phyloP scores from a whole-genome alignment of 345 rosid genomes.

The Conringia planisiliqua region DNA sequence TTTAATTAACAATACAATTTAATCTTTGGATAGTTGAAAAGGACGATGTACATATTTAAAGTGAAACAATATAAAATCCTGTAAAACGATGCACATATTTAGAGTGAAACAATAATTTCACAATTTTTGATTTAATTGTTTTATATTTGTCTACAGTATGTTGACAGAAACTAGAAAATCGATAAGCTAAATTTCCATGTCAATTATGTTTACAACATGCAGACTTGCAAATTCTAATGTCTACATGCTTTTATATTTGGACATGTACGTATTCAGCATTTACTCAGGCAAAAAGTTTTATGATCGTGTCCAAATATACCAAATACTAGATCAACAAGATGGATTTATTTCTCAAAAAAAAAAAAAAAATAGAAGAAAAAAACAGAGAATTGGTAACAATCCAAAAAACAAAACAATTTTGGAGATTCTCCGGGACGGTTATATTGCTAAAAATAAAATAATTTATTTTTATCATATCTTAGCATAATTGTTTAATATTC shows the following conservation, averaged over 20 bases:
- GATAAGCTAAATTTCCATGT: background rate
- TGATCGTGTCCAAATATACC: background rate
- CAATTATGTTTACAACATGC: background rate
- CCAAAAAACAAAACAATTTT: background rate
- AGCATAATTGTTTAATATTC: too few species aligned
- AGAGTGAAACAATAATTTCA: too few species aligned
- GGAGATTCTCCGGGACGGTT: too few species aligned
- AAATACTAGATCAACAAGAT: background rate
- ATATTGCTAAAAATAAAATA: too few species aligned
- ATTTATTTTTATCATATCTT: too few species aligned
- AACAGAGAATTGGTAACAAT: background rate
- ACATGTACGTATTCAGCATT: too few species aligned
- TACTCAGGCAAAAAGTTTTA: too few species aligned
- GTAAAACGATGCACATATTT: too few species aligned
- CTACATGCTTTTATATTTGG: background rate
- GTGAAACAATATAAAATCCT: background rate
- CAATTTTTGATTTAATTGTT: background rate
- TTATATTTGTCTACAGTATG: background rate
- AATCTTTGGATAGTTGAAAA: constrained; percentile 5
- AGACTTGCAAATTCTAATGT: too few species aligned
- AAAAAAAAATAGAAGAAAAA: too few species aligned
- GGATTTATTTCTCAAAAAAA: too few species aligned
- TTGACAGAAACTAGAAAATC: background rate
- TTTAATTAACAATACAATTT: background rate
- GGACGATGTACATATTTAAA: background rate